These are phyloP conservation scores for Zoysia pacifica DNA, from an alignment of 176 grass and related monocot species.

Conservation along the genomic window DNA sequence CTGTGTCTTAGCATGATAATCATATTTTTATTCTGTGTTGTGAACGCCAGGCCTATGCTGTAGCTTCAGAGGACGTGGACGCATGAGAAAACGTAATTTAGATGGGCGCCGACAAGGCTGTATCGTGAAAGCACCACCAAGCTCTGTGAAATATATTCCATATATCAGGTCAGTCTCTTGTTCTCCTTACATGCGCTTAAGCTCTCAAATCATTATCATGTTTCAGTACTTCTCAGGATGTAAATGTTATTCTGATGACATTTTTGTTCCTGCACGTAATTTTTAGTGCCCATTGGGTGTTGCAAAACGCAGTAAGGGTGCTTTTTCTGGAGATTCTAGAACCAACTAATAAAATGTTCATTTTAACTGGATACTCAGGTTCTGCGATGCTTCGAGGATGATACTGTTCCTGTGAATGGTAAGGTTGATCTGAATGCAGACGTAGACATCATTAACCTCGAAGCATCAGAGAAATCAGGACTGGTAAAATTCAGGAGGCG, in stretches of 20 bases:
- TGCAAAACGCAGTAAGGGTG: too few species aligned
- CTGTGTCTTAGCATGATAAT: conserved; percentile 24
- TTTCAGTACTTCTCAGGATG: too few species aligned
- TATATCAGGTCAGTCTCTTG: too few species aligned
- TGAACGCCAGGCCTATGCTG: conserved; percentile 72
- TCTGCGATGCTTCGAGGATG: conserved; percentile 96
- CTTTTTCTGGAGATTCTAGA: neutral
- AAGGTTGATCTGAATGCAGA: conserved; percentile 95
- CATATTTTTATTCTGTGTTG: conserved; percentile 33
- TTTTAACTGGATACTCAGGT: conserved; percentile 57
- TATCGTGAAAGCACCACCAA: too few species aligned
- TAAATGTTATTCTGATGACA: neutral
- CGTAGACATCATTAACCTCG: conserved; percentile 95
- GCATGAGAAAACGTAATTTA: too few species aligned
- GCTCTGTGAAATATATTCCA: too few species aligned
- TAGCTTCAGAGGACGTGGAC: conserved; percentile 96
- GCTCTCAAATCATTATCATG: too few species aligned
- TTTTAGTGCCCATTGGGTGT: too few species aligned
- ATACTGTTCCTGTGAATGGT: conserved; percentile 93
- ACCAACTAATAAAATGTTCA: neutral
- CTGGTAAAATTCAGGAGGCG: conserved; percentile 68
- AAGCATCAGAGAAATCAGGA: conserved; percentile 77
- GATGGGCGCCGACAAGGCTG: too few species aligned
- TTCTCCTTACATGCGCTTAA: too few species aligned
- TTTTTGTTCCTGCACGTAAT: too few species aligned